Evolutionary conservation across 495 filamentous ascomycete genomes (phyloP).

Genomic region (Hyaloscypha finlandica): DNA sequence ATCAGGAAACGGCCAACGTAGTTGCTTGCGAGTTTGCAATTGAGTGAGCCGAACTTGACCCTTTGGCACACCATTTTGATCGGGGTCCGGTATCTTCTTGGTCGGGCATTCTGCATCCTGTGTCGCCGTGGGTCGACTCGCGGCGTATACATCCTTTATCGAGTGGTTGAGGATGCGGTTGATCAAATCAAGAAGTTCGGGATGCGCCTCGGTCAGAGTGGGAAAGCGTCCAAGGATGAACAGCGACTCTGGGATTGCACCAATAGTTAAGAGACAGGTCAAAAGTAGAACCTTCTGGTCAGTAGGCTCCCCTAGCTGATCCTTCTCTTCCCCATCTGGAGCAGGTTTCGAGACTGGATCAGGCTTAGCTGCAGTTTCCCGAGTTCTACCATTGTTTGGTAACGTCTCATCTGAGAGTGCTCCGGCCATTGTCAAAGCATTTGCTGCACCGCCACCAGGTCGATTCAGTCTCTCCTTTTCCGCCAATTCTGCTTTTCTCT

Average conservation of each 20-base stretch:
- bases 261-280: conserved; percentile 83
- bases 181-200: conserved; percentile 75
- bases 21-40: conserved; percentile 57
- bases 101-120: conserved; percentile 37
- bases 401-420: conserved; percentile 82
- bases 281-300: conserved; percentile 89
- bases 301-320: conserved; percentile 72
- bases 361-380: conserved; percentile 35
- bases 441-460: conserved; percentile 61
- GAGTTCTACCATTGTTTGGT: conserved; percentile 38
- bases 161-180: conserved; percentile 83
- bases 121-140: conserved; percentile 6
- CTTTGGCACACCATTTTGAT: conserved; percentile 65
- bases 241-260: conserved; percentile 88
- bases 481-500: conserved; percentile 73
- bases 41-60: conserved; percentile 62
- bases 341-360: conserved; percentile 51
- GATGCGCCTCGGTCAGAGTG: conserved; percentile 82
- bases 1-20: conserved; percentile 81
- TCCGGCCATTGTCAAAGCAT: conserved; percentile 89
- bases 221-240: conserved; percentile 91
- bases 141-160: conserved; percentile 66
- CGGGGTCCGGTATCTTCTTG: conserved; percentile 54
- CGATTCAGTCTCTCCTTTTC: conserved; percentile 70
- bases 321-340: conserved; percentile 47